Conservation (phyloP, 2,329 filamentous ascomycete genomes). For the Torrubiella hemipterigena region DNA sequence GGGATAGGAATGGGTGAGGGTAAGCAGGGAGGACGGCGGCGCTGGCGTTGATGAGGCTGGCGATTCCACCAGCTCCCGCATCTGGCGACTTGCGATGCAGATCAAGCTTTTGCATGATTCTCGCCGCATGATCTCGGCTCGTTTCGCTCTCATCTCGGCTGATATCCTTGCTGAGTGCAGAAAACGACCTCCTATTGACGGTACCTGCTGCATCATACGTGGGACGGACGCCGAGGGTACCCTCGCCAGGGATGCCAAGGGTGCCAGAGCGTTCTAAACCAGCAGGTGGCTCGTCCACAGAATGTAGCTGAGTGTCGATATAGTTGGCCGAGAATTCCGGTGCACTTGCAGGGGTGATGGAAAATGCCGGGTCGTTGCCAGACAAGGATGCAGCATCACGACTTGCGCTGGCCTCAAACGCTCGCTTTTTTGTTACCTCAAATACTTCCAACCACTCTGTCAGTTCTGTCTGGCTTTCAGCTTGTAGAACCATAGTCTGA, state of each 20-base stretch:
- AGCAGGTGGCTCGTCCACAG: constrained; percentile 34
- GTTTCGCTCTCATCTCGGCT: constrained; percentile 60
- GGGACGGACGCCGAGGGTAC: constrained; percentile 43
- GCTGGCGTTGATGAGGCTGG: constrained; percentile 74
- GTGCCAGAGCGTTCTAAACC: constrained; percentile 49
- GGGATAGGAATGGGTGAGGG: constrained; percentile 17
- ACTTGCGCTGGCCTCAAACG: constrained; percentile 61
- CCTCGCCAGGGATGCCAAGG: constrained; percentile 49
- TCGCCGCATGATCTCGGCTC: constrained; percentile 67
- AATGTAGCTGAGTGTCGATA: constrained; percentile 50
- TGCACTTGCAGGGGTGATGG: constrained; percentile 76
- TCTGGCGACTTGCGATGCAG: constrained; percentile 72
- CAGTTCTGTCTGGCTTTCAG: constrained; percentile 85
- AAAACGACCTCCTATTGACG: constrained; percentile 43
- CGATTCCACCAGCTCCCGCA: constrained; percentile 58
- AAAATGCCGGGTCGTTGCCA: constrained; percentile 66
- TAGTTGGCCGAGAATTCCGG: constrained; percentile 82
- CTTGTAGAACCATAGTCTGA: constrained; percentile 76
- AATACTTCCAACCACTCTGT: constrained; percentile 91
- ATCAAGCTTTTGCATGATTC: constrained; percentile 89
- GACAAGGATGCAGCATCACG: constrained; percentile 33
- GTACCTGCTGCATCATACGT: constrained; percentile 53
- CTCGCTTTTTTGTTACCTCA: constrained; percentile 85
- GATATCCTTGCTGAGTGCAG: constrained; percentile 33
- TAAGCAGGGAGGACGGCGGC: constrained; percentile 64